Percentiles rank a stretch among this genome's conserved stretches.
phyloP scores from a whole-genome alignment of 2,329 filamentous ascomycete species.

The Ophiostoma quercus region DNA sequence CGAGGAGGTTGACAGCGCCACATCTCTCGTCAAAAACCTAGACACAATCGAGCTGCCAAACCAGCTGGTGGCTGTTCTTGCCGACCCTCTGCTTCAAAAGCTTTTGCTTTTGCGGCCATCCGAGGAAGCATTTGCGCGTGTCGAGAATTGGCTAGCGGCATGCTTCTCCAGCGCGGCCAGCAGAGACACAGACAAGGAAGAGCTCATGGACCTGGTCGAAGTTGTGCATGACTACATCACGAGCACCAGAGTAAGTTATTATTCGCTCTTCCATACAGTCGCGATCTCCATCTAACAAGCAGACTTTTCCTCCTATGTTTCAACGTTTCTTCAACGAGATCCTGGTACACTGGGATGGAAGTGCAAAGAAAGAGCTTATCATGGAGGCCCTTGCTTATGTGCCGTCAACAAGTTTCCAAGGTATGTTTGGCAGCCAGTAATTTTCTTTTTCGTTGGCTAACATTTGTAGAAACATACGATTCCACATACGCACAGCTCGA shows the following conservation, averaged over 20 bases:
- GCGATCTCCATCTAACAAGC: neutral
- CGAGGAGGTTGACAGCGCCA: constrained; percentile 70
- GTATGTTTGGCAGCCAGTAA: constrained; percentile 37
- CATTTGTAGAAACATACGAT: constrained; percentile 44
- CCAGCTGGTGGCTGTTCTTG: constrained; percentile 71
- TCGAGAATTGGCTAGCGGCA: constrained; percentile 55
- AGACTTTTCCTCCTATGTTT: constrained; percentile 27
- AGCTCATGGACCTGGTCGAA: constrained; percentile 50
- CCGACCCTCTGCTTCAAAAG: constrained; percentile 73
- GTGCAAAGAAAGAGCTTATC: constrained; percentile 47
- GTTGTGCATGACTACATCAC: constrained; percentile 52
- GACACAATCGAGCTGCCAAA: constrained; percentile 77
- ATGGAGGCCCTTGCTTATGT: constrained; percentile 54
- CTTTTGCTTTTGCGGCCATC: constrained; percentile 61
- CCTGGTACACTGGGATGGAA: constrained; percentile 58
- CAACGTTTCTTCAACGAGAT: constrained; percentile 44
- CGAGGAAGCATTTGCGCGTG: constrained; percentile 46
- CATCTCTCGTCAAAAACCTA: constrained; percentile 64
- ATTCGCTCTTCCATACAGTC: neutral
- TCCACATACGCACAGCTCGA: constrained; percentile 51
- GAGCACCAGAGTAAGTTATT: constrained; percentile 48
- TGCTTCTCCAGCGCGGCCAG: constrained; percentile 52
- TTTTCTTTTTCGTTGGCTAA: neutral
- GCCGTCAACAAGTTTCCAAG: constrained; percentile 52
- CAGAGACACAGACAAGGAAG: constrained; percentile 38